Base-by-base conservation (phyloP, 208 protist genomes). In the Trypanosoma lewisi region DNA sequence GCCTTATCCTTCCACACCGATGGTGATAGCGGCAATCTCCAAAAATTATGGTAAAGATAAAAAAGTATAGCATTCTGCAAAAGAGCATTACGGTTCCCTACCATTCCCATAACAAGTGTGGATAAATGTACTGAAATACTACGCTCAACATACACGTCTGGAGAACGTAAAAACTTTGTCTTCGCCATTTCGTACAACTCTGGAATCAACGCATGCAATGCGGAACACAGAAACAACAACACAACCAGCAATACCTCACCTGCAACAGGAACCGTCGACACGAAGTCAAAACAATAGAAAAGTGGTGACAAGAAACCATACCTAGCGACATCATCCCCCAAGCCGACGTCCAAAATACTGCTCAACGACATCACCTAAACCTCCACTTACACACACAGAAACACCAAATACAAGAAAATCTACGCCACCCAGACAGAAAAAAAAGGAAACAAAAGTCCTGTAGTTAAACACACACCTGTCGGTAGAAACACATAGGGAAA, bases 21-120 rank as follows among this genome's bases (percentile, higher is more conserved):
- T 19, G 63, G 31, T 7, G 71, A 65, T 8, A 81, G 23, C 12
- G 79, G 67, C 4, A 60, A 68, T n/a, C 60, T 27, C 74, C 77
- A 82, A 60, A 76, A 73, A n/a, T 57, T 54, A 50, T 73, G 19
- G 19, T 39, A 54, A 4, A 92, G 56, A 75, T 87, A 89, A 50
- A 83, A 67, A 31, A 92, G 69, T 16, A 91, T 68, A 17, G 82
- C 79, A 53, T 92, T 92, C 52, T 89, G 77, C 52, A 89, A 60
- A 19, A 92, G 54, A 30, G 70, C 76, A 60, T 87, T 85, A 50
- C 80, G 67, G 57, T 75, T 65, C 4, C 39, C 72, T 21, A 80
- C n/a, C 14, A 73, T 45, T 25, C 49, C 50, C 60, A 64, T 45
- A 59, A 49, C 56, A 51, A 19, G 4, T 1, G 54, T 64, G n/a